A percentile compares a stretch with the other conserved stretches of the same genome.
These are phyloP conservation scores for Shiraia sp. DNA, from an alignment of 2,329 filamentous ascomycete genomes.

Conservation along the genomic window DNA sequence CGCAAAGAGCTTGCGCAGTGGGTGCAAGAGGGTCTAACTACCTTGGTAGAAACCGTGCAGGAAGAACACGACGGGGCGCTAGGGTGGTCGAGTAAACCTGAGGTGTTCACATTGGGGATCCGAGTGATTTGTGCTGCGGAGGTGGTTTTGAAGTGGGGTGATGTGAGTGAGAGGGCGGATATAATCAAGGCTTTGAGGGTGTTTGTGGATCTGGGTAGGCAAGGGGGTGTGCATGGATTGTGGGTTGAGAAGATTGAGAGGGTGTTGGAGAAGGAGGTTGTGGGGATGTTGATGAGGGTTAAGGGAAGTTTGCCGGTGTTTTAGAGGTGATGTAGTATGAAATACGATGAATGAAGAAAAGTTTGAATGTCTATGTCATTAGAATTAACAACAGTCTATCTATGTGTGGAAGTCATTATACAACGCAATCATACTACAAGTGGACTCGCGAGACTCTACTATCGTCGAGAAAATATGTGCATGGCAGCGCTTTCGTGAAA, in stretches of 20 bases:
- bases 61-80: conserved; percentile 64
- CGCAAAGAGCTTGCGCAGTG: conserved; percentile 46
- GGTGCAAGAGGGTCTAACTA: conserved; percentile 55
- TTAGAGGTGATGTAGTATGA: not conserved
- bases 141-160: conserved; percentile 39
- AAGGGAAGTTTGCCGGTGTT: conserved; percentile 4
- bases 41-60: conserved; percentile 44
- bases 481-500: conserved; percentile 27
- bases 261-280: conserved; percentile 30
- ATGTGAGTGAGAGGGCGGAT: conserved; percentile 15
- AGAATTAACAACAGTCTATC: not conserved
- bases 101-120: conserved; percentile 66
- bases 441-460: not conserved
- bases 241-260: conserved; percentile 43
- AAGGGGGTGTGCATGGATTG: conserved; percentile 38
- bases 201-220: conserved; percentile 24
- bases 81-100: conserved; percentile 71
- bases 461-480: conserved; percentile 25
- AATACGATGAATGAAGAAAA: not conserved
- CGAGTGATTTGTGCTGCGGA: conserved; percentile 49
- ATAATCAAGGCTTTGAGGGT: conserved; percentile 32
- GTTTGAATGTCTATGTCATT: not conserved
- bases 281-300: conserved; percentile 11
- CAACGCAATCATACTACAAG: not conserved
- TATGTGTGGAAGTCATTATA: not conserved